Evolutionary conservation across 148 eudicot genomes (phyloP).

Genomic region (Heliosperma pusillum): DNA sequence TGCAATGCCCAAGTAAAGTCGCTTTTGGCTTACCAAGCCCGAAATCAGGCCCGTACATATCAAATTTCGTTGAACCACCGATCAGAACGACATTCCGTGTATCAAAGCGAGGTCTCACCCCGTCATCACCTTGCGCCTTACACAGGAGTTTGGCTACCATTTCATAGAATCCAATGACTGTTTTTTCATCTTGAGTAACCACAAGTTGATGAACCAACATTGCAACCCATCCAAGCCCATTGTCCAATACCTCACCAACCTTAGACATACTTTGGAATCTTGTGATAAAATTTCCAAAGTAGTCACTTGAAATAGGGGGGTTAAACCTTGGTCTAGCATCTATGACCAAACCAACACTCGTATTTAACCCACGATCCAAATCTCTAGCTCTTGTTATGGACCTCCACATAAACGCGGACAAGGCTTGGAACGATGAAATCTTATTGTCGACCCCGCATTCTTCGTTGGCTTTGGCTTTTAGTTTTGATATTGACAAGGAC

Average conservation of each 20-base stretch:
- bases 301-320: slow-evolving; percentile 44
- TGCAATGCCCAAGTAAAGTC: too few relatives aligned
- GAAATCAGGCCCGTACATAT: too few relatives aligned
- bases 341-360: slow-evolving; percentile 57
- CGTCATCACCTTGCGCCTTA: too few relatives aligned
- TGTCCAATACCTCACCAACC: slow-evolving; percentile 40
- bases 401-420: slow-evolving; percentile 65
- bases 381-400: slow-evolving; percentile 61
- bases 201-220: slow-evolving; percentile 35
- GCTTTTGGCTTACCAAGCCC: too few relatives aligned
- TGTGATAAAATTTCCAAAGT: slow-evolving; percentile 64
- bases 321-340: slow-evolving; percentile 52
- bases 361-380: slow-evolving; percentile 28
- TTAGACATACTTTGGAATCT: slow-evolving; percentile 17
- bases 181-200: slow-evolving; percentile 35
- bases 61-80: too few relatives aligned
- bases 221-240: slow-evolving; percentile 50
- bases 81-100: too few relatives aligned
- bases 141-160: background rate
- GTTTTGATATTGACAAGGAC: background rate
- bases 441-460: slow-evolving; percentile 12
- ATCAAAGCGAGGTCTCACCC: too few relatives aligned
- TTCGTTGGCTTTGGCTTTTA: slow-evolving; percentile 27
- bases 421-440: slow-evolving; percentile 76
- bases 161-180: background rate